Conservation (phyloP, 2,329 filamentous ascomycete species). For the Chaetomium sp. region DNA sequence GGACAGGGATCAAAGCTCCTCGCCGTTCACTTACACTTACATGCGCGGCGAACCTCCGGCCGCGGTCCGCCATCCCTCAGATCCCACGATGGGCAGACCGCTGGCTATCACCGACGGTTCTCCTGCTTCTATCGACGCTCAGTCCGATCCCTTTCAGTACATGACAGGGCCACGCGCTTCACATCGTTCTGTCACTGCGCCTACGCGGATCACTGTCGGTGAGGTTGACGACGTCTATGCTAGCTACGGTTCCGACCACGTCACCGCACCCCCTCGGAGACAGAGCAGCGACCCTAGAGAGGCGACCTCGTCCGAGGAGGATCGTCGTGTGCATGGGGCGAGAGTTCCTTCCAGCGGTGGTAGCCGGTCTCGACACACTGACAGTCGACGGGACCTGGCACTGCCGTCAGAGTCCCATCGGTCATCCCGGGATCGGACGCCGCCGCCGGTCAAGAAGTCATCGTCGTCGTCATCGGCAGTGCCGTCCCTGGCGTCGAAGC, state of each 20-base stretch:
- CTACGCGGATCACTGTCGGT: slow-evolving; percentile 33
- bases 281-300: slow-evolving; percentile 7
- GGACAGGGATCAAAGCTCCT: slow-evolving; percentile 32
- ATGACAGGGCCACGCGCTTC: slow-evolving; percentile 41
- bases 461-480: not conserved
- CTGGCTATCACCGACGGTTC: slow-evolving; percentile 28
- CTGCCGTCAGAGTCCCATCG: slow-evolving; percentile 5
- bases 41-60: slow-evolving; percentile 29
- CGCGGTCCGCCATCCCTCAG: slow-evolving; percentile 39
- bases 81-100: slow-evolving; percentile 29
- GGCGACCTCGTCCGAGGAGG: slow-evolving; percentile 8
- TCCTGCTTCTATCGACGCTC: slow-evolving; percentile 19
- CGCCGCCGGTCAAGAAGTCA: slow-evolving; percentile 10
- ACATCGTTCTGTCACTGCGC: slow-evolving; percentile 28
- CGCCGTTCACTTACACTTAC: slow-evolving; percentile 43
- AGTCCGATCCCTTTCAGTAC: slow-evolving; percentile 46
- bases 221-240: slow-evolving; percentile 27
- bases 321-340: not conserved
- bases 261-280: slow-evolving; percentile 3
- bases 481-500: slow-evolving; percentile 7
- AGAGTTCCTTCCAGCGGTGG: not conserved
- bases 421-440: slow-evolving; percentile 15
- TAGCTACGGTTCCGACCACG: slow-evolving; percentile 6
- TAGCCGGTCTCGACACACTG: slow-evolving; percentile 7
- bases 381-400: slow-evolving; percentile 6